These are phyloP conservation scores for Carallia brachiata DNA, from an alignment of 345 rosid species.

Conservation along the genomic window DNA sequence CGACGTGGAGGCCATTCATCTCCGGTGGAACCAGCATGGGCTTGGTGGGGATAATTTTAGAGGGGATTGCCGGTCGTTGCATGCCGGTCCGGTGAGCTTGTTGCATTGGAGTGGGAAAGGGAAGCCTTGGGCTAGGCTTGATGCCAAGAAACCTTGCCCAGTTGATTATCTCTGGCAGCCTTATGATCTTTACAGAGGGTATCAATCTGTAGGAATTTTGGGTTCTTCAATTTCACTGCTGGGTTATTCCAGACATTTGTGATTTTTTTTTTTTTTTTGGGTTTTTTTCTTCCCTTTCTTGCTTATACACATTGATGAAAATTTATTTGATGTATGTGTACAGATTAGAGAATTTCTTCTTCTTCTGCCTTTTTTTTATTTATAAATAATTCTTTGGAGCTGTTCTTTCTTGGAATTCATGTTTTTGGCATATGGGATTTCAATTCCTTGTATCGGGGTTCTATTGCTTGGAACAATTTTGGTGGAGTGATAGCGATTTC, in stretches of 20 bases:
- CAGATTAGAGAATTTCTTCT: not conserved
- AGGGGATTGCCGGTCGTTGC: slow-evolving; percentile 78
- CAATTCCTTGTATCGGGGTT: not conserved
- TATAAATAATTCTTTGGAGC: not conserved
- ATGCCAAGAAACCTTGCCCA: slow-evolving; percentile 68
- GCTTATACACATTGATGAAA: not conserved
- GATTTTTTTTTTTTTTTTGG: slow-evolving; percentile 10
- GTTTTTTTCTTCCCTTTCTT: not conserved
- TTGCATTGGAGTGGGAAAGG: slow-evolving; percentile 99
- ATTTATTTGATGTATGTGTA: not conserved
- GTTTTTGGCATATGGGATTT: not conserved
- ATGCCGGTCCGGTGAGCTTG: slow-evolving; percentile 86
- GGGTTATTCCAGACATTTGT: slow-evolving; percentile 40
- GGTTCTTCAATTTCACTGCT: slow-evolving; percentile 25
- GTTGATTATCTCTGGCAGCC: slow-evolving; percentile 83
- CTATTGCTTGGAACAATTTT: not conserved
- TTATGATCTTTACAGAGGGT: slow-evolving; percentile 54
- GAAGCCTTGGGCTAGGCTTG: slow-evolving; percentile 91
- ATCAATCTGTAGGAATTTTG: slow-evolving; percentile 10
- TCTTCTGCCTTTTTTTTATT: not conserved
- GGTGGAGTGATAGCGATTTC: not conserved
- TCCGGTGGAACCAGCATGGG: slow-evolving; percentile 94
- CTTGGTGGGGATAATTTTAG: slow-evolving; percentile 90
- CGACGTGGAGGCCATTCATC: slow-evolving; percentile 73
- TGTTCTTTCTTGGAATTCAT: not conserved